Base-by-base conservation (phyloP, 2,329 filamentous ascomycete genomes). In the Furcasterigmium sp. region DNA sequence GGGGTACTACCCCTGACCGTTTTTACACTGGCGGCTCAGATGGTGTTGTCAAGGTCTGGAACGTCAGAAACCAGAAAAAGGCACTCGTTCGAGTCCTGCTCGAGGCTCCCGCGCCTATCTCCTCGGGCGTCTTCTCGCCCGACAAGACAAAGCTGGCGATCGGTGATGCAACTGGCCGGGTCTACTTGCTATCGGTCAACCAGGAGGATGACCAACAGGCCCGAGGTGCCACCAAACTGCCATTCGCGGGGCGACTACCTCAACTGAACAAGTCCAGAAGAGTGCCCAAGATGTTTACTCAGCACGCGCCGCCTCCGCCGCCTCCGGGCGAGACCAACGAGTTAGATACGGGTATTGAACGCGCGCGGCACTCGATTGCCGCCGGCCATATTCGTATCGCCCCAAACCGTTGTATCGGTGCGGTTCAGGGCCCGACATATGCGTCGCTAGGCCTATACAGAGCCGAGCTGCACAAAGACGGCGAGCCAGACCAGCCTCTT, bases 21-120 rank as follows among this genome's bases (percentile, higher is more conserved):
- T 70, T 84, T 35, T 84, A 84, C 50, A 83, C 79, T 0, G 80
- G 80, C 1, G 78, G 76, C 0, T 82, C 80, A 2, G 80, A 84
- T 47, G 80, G 80, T 2, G 66, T 75, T 0, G 67, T 84, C 14
- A 82, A 79, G 46, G 76, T 78, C 3, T 84, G 80, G 80, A 78
- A 83, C 48, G 60, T 84, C 8, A 72, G 75, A 9, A 64, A 65
- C 36, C 53, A 39, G 40, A 60, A 50, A 21, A 56, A 63, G 41
- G 73, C 68, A 0, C 67, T 76, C 36, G 64, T 83, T 5, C 69
- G 74, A 18, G 67, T 74, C 40, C 59, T 84, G 1, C 61, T 83
- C 2, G 68, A 75, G 46, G 72, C 73, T 2, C 67, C 75, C 1
- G 78, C 71, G 0, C 75, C 78, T 0, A 73, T 84, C 15, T 76